These are phyloP conservation scores for Pezicula rhizophila DNA, from an alignment of 2,329 filamentous ascomycete genomes.

Conservation along the genomic window DNA sequence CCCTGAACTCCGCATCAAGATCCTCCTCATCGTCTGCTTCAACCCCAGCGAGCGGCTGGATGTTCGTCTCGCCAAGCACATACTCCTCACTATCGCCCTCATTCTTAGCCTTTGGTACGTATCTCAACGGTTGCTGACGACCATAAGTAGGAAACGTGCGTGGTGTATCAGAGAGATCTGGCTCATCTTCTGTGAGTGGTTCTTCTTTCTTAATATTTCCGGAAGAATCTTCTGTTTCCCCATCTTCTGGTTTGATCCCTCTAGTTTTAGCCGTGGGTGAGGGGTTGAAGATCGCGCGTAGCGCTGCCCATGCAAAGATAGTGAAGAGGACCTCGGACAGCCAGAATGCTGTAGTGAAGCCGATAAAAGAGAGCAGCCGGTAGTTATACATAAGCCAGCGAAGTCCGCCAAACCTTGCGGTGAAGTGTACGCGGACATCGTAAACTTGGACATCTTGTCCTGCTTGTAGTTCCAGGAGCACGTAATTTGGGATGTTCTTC, in stretches of 20 bases:
- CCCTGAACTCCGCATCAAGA: constrained; percentile 36
- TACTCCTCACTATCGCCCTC: constrained; percentile 21
- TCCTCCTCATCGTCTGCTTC: constrained; percentile 43
- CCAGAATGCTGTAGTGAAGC: constrained; percentile 74
- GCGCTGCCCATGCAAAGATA: constrained; percentile 56
- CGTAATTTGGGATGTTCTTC: constrained; percentile 39
- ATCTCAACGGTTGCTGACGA: constrained; percentile 35
- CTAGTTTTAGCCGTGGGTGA: constrained; percentile 1
- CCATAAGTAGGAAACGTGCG: constrained; percentile 38
- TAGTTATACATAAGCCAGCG: constrained; percentile 85
- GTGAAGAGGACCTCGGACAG: constrained; percentile 63
- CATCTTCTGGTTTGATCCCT: constrained; percentile 19
- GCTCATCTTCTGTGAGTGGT: constrained; percentile 22
- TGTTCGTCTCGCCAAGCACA: constrained; percentile 15
- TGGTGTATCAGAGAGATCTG: constrained; percentile 35
- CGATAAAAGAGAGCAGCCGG: constrained; percentile 60
- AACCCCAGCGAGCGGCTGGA: constrained; percentile 31
- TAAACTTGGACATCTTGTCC: constrained; percentile 72
- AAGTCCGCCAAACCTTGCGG: constrained; percentile 69
- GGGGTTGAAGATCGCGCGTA: constrained; percentile 8
- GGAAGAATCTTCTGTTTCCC: constrained; percentile 15
- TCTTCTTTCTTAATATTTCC: constrained; percentile 22
- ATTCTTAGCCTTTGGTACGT: constrained; percentile 24
- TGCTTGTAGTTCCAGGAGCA: constrained; percentile 37
- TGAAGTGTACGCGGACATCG: constrained; percentile 58